Percentiles rank a stretch among this genome's conserved stretches.
phyloP scores from a whole-genome alignment of 73 alveolate species.

The Blepharisma japonicum region DNA sequence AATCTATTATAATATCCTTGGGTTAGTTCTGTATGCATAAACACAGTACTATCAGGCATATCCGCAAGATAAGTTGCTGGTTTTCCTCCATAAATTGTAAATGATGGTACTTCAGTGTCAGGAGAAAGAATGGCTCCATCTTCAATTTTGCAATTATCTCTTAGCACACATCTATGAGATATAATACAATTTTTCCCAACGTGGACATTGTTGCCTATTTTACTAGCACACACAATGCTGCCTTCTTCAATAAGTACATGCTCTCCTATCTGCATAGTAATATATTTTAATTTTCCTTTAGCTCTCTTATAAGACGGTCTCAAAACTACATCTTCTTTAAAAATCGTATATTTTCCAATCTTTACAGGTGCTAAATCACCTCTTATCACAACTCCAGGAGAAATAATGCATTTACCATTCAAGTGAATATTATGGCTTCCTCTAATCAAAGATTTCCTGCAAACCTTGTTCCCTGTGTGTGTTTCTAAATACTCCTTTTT shows the following conservation, averaged over 20 bases:
- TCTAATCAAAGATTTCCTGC: slow-evolving; percentile 16
- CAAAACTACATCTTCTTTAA: slow-evolving; percentile 67
- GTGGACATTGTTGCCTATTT: slow-evolving; percentile 64
- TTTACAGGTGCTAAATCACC: slow-evolving; percentile 71
- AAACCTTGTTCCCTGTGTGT: slow-evolving; percentile 9
- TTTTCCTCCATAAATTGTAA: slow-evolving; percentile 78
- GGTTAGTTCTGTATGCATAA: slow-evolving; percentile 43
- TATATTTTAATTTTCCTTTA: slow-evolving; percentile 41
- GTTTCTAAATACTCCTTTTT: slow-evolving; percentile 28
- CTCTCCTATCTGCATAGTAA: slow-evolving; percentile 64
- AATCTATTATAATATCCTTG: slow-evolving; percentile 46
- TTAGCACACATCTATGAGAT: slow-evolving; percentile 47
- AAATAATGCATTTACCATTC: slow-evolving; percentile 46
- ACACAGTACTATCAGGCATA: slow-evolving; percentile 47
- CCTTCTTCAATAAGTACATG: slow-evolving; percentile 69
- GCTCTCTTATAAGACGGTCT: slow-evolving; percentile 77
- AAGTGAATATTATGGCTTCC: slow-evolving; percentile 56
- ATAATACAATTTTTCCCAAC: slow-evolving; percentile 82
- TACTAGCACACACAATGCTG: slow-evolving; percentile 64
- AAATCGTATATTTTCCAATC: slow-evolving; percentile 64
- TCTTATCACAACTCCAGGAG: slow-evolving; percentile 62
- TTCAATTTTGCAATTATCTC: slow-evolving; percentile 43
- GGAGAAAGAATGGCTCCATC: slow-evolving; percentile 61
- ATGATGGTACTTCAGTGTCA: slow-evolving; percentile 82
- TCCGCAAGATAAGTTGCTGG: slow-evolving; percentile 70